A percentile compares a stretch with the other conserved stretches of the same genome.
Evolutionary conservation across 2,329 filamentous ascomycete genomes (phyloP).

Genomic region (Colletotrichum graminicola): DNA sequence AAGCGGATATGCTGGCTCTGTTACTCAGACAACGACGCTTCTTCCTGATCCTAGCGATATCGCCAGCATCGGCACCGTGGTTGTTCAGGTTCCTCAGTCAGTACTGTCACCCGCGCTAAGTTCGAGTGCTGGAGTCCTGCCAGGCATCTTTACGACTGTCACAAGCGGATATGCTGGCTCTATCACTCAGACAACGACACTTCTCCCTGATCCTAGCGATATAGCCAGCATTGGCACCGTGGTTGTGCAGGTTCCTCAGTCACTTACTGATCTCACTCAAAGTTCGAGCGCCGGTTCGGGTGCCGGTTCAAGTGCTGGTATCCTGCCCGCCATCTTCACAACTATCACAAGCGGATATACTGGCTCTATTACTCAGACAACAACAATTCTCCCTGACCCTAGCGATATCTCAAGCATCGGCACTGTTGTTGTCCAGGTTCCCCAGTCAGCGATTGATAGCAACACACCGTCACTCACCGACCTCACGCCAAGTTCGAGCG

Average conservation of each 20-base stretch:
- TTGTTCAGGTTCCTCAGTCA: constrained; percentile 10
- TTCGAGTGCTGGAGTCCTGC: too few relatives aligned
- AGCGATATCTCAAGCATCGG: background rate
- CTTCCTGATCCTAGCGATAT: background rate
- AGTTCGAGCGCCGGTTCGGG: background rate
- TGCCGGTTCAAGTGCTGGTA: too few relatives aligned
- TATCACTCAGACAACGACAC: constrained; percentile 13
- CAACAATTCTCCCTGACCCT: constrained; percentile 1
- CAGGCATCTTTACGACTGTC: background rate
- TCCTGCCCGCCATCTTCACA: background rate
- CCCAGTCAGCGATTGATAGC: too few relatives aligned
- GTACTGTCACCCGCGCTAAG: too few relatives aligned
- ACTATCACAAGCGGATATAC: constrained; percentile 14
- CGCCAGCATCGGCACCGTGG: constrained; percentile 1
- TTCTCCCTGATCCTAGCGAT: background rate
- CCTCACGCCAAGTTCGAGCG: too few relatives aligned
- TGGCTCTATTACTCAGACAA: constrained; percentile 20
- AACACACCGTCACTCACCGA: too few relatives aligned
- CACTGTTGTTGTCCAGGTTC: constrained; percentile 24
- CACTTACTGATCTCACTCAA: too few relatives aligned
- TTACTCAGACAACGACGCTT: constrained; percentile 19
- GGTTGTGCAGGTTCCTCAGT: constrained; percentile 8
- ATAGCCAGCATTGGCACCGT: constrained; percentile 5
- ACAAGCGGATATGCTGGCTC: constrained; percentile 25
- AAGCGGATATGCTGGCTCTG: constrained; percentile 22